phyloP scores from a whole-genome alignment of 257 asterid genomes.

The Penstemon barbatus region DNA sequence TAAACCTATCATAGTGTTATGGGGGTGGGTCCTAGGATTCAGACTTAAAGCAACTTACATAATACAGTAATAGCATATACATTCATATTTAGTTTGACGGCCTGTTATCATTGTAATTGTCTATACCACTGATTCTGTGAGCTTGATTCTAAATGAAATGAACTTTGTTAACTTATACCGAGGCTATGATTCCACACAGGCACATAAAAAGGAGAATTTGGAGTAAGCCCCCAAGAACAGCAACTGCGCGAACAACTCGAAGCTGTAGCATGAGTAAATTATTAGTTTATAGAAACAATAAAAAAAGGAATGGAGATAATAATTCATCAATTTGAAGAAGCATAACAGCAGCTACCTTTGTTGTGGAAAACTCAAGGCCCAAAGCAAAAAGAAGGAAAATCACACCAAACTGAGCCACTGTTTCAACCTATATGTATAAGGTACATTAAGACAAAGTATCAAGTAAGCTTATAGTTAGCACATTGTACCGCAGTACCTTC shows the following conservation, averaged over 20 bases:
- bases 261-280: slow-evolving; percentile 52
- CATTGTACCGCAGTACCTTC: not conserved
- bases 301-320: slow-evolving; percentile 10
- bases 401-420: slow-evolving; percentile 99
- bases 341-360: slow-evolving; percentile 61
- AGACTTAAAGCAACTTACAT: not conserved
- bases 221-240: slow-evolving; percentile 93
- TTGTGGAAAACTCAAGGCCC: slow-evolving; percentile 90
- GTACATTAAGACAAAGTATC: slow-evolving; percentile 25
- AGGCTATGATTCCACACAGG: slow-evolving; percentile 88
- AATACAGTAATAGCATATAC: slow-evolving; percentile 9
- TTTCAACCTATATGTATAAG: slow-evolving; percentile 75
- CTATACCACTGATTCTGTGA: slow-evolving; percentile 10
- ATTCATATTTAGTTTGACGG: not conserved
- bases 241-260: slow-evolving; percentile 97
- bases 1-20: not conserved
- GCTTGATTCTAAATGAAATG: not conserved
- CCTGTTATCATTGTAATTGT: not conserved
- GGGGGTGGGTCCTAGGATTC: not conserved
- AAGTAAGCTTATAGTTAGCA: slow-evolving; percentile 3
- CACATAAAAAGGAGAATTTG: slow-evolving; percentile 94
- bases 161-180: slow-evolving; percentile 42
- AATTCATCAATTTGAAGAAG: slow-evolving; percentile 24
- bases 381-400: slow-evolving; percentile 97
- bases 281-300: slow-evolving; percentile 27